Evolutionary conservation across 2,329 filamentous ascomycete genomes (phyloP), one percentile per base, ranked within the genome.

Genomic region (Fonsecaea multimorphosa): DNA sequence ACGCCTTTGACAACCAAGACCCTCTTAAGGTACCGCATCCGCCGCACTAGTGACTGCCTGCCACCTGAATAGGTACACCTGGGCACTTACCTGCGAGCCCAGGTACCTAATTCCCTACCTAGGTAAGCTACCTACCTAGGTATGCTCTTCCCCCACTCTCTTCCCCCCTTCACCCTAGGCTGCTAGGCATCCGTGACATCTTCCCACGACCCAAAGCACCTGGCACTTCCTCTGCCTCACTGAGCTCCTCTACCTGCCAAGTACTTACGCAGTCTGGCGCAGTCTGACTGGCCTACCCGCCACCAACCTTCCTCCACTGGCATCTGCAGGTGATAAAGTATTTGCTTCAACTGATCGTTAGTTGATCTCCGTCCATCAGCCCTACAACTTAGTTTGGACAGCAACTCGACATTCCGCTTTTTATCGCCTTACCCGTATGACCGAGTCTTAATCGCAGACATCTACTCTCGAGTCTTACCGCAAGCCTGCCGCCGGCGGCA

Each of bases 311-410:
- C 31, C 19, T 58, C 34, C 34, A 49, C 44, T 24, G 19, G 32
- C 32, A 56, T 22, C 32, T 38, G 54, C 54, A 56, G 29, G 34
- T 38, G 54, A 19, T 7, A 29, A 46, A 49, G 56, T 40, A 40
- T 40, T 27, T n/a, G 34, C 34, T 38, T 12, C 27, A 46, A 16
- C 27, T 34, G 38, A 14, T 44, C 59, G 19, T 44, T 57, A 19
- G 58, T 57, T 51, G 31, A 60, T 64, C 56, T 40, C 29, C 36
- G 24, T 51, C 53, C 58, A 67, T 61, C 64, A 66, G 66, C 64
- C 64, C 64, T 67, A 66, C 63, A 58, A 60, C 58, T 60, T 38
- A 53, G 31, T 60, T 52, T 46, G 24, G 58, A 27, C 58, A 53
- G 51, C 44, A 51, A 54, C 3, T 32, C 11, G 31, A 54, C 31